Evolutionary conservation across 2,329 filamentous ascomycete genomes (phyloP).

Genomic region (Neurospora crassa): DNA sequence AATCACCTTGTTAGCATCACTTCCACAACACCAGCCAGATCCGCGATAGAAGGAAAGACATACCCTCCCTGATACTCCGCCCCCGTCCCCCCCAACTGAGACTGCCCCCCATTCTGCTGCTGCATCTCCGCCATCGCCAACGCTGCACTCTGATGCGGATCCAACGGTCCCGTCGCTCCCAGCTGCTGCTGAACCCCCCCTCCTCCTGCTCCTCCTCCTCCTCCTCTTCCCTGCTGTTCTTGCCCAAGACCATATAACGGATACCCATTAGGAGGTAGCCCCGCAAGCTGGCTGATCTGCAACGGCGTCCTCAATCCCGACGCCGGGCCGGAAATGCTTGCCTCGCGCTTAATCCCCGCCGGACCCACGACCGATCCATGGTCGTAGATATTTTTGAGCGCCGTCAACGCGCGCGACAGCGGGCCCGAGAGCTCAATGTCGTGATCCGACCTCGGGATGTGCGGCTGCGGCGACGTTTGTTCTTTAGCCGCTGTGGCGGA

Average conservation of each 20-base stretch:
- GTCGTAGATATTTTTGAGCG: slow-evolving; percentile 57
- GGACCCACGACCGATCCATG: slow-evolving; percentile 48
- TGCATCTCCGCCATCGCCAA: slow-evolving; percentile 58
- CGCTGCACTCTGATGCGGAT: slow-evolving; percentile 52
- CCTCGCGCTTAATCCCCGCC: slow-evolving; percentile 34
- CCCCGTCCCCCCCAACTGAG: slow-evolving; percentile 20
- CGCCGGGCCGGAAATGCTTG: slow-evolving; percentile 27
- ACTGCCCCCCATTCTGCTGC: slow-evolving; percentile 46
- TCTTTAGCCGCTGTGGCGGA: slow-evolving; percentile 57
- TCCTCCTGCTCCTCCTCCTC: not conserved
- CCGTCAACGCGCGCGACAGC: slow-evolving; percentile 49
- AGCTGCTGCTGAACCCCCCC: slow-evolving; percentile 2
- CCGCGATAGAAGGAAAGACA: not conserved
- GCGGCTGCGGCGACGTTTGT: slow-evolving; percentile 40
- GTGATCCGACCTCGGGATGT: slow-evolving; percentile 45
- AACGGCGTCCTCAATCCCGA: slow-evolving; percentile 37
- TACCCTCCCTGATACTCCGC: slow-evolving; percentile 31
- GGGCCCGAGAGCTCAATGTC: slow-evolving; percentile 55
- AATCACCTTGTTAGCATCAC: not conserved
- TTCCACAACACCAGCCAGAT: not conserved
- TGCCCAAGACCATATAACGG: not conserved
- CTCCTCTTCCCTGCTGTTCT: slow-evolving; percentile 1
- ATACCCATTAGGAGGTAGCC: slow-evolving; percentile 9
- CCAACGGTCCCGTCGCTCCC: slow-evolving; percentile 21
- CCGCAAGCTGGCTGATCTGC: slow-evolving; percentile 17